A percentile compares a stretch with the other conserved stretches of the same genome.
phyloP scores from a whole-genome alignment of 2,329 filamentous ascomycete species.

The Myriosclerotinia curreyana region DNA sequence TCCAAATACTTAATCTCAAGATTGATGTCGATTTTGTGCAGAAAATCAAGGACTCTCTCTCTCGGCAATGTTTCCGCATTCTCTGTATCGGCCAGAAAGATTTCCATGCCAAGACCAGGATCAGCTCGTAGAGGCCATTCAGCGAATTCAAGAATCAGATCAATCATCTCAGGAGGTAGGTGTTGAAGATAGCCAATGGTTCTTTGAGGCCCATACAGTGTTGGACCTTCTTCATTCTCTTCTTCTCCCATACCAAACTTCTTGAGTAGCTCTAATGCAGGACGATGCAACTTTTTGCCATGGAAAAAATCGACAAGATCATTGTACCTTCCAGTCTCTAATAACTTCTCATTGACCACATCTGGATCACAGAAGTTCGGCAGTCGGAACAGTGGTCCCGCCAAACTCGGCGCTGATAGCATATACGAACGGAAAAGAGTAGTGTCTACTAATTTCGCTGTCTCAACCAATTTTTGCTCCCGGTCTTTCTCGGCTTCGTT shows the following conservation, averaged over 20 bases:
- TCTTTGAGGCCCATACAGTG: constrained; percentile 74
- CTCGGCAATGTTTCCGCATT: constrained; percentile 89
- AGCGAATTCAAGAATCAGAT: constrained; percentile 86
- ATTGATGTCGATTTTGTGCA: constrained; percentile 64
- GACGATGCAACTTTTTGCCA: constrained; percentile 87
- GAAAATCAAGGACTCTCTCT: constrained; percentile 69
- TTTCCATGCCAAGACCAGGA: constrained; percentile 78
- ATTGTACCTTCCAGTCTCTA: constrained; percentile 83
- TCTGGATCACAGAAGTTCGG: constrained; percentile 96
- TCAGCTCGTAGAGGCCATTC: constrained; percentile 79
- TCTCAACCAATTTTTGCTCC: constrained; percentile 67
- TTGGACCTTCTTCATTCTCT: constrained; percentile 50
- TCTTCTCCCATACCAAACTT: constrained; percentile 68
- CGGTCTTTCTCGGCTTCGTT: constrained; percentile 53
- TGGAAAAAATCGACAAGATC: constrained; percentile 98
- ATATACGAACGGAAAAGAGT: constrained; percentile 94
- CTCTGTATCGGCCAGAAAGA: constrained; percentile 90
- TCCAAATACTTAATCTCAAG: constrained; percentile 83
- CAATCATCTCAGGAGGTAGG: constrained; percentile 80
- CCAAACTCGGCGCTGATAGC: constrained; percentile 81
- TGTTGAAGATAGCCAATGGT: constrained; percentile 90
- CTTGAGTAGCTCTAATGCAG: constrained; percentile 77
- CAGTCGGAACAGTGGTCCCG: constrained; percentile 87
- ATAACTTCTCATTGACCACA: constrained; percentile 88
- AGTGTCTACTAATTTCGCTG: constrained; percentile 85